phyloP scores from a whole-genome alignment of 2,329 filamentous ascomycete species.

The Cladosporium velox region DNA sequence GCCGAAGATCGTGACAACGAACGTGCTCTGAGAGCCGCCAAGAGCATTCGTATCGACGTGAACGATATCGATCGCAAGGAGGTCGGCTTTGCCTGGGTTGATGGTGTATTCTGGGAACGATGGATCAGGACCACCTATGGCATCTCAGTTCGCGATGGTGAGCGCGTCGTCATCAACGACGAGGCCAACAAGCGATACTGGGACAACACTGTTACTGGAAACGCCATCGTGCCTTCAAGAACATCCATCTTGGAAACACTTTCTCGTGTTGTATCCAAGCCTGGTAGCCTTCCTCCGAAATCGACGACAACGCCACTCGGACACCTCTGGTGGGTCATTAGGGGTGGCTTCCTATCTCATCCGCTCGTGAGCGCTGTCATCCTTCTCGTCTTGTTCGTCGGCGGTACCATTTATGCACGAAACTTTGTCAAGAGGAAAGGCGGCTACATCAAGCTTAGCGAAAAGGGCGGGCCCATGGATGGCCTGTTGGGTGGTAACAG shows the following conservation, averaged over 20 bases:
- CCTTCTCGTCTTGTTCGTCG: constrained; percentile 53
- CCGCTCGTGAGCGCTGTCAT: constrained; percentile 54
- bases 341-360: constrained; percentile 46
- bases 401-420: constrained; percentile 31
- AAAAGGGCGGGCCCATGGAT: constrained; percentile 64
- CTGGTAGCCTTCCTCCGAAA: constrained; percentile 73
- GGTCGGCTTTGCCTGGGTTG: constrained; percentile 95
- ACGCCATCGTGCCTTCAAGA: constrained; percentile 83
- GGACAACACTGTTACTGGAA: constrained; percentile 87
- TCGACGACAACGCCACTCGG: constrained; percentile 72
- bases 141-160: constrained; percentile 80
- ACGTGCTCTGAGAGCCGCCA: constrained; percentile 80
- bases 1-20: constrained; percentile 92
- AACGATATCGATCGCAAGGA: constrained; percentile 83
- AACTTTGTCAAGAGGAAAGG: constrained; percentile 35
- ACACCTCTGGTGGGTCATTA: constrained; percentile 62
- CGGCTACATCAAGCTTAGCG: constrained; percentile 47
- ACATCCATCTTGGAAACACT: constrained; percentile 89
- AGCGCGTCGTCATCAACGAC: constrained; percentile 94
- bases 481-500: constrained; percentile 62
- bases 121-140: constrained; percentile 97
- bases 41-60: constrained; percentile 89
- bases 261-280: constrained; percentile 67
- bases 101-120: constrained; percentile 94
- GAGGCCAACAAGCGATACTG: constrained; percentile 94